These are phyloP conservation scores for Skeletonema potamos DNA, from an alignment of 108 stramenopile species.

Conservation along the genomic window DNA sequence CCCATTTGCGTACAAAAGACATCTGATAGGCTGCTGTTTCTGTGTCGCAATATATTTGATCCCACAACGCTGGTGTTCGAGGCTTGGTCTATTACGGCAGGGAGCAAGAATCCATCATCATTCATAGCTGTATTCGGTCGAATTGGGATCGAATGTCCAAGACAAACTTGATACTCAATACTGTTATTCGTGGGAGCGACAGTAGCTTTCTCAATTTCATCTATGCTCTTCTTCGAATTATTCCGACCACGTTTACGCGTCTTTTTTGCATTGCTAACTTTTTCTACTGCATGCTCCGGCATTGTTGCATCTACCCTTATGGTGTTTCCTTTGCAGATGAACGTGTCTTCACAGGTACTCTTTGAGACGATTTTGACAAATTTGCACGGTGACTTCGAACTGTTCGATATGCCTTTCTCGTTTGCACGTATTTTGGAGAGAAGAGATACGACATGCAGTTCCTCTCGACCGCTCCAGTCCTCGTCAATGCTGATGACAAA, in stretches of 20 bases:
- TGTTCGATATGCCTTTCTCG: not conserved
- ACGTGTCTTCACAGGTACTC: slow-evolving; percentile 59
- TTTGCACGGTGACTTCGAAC: slow-evolving; percentile 16
- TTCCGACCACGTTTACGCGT: slow-evolving; percentile 6
- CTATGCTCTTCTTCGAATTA: slow-evolving; percentile 22
- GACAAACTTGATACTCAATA: not conserved
- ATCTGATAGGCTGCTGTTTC: slow-evolving; percentile 1
- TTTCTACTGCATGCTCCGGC: not conserved
- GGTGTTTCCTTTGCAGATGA: slow-evolving; percentile 30
- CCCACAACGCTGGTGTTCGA: not conserved
- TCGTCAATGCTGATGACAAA: slow-evolving; percentile 77
- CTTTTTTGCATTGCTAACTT: not conserved
- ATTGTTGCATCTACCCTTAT: not conserved
- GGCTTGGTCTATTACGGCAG: not conserved
- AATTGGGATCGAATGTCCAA: not conserved
- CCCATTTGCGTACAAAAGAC: not conserved
- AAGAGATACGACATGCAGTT: slow-evolving; percentile 40
- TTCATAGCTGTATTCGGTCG: not conserved
- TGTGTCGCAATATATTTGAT: slow-evolving; percentile 10
- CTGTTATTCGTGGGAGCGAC: slow-evolving; percentile 6
- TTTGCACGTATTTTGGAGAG: slow-evolving; percentile 24
- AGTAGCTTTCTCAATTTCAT: slow-evolving; percentile 11
- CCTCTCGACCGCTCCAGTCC: slow-evolving; percentile 83
- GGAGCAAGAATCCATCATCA: slow-evolving; percentile 17
- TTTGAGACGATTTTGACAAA: slow-evolving; percentile 62